A percentile compares a stretch with the other conserved stretches of the same genome.
These are phyloP conservation scores for Psilocybe mexicana DNA, from an alignment of 1,284 basidiomycete genomes.

Conservation along the genomic window DNA sequence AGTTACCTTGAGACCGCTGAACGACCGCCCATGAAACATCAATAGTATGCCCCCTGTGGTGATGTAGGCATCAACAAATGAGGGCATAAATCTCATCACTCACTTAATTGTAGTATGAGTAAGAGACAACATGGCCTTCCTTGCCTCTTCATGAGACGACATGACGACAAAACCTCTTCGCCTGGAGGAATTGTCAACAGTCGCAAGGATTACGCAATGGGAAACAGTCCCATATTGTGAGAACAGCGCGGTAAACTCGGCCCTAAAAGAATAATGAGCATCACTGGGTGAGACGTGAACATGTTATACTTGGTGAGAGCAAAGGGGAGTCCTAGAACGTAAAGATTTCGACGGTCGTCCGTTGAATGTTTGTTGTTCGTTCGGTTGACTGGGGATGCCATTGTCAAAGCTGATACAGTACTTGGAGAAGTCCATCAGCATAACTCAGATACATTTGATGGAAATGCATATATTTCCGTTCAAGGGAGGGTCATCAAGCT, in stretches of 20 bases:
- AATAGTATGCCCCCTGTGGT: slow-evolving; percentile 60
- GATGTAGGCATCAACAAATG: slow-evolving; percentile 3
- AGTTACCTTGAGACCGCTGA: slow-evolving; percentile 73
- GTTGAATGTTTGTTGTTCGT: slow-evolving; percentile 29
- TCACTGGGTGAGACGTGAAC: background rate
- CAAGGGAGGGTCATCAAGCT: background rate
- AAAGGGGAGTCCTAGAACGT: slow-evolving; percentile 77
- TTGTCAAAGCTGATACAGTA: slow-evolving; percentile 20
- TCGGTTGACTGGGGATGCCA: slow-evolving; percentile 16
- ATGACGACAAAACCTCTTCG: slow-evolving; percentile 80
- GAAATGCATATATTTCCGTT: background rate
- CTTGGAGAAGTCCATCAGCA: slow-evolving; percentile 7
- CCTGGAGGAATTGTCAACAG: slow-evolving; percentile 76
- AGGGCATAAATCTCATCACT: slow-evolving; percentile 20
- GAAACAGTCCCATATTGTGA: slow-evolving; percentile 62
- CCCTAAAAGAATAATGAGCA: slow-evolving; percentile 33
- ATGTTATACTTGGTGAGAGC: slow-evolving; percentile 66
- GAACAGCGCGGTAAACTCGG: slow-evolving; percentile 63
- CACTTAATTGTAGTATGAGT: slow-evolving; percentile 71
- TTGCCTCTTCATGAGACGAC: slow-evolving; percentile 68
- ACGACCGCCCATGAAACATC: slow-evolving; percentile 84
- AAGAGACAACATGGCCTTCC: slow-evolving; percentile 59
- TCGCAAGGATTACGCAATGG: slow-evolving; percentile 77
- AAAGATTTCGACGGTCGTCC: slow-evolving; percentile 72
- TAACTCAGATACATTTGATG: background rate